Evolutionary conservation across 768 basidiomycete species (phyloP).

Genomic region (Boletellus sp.): DNA sequence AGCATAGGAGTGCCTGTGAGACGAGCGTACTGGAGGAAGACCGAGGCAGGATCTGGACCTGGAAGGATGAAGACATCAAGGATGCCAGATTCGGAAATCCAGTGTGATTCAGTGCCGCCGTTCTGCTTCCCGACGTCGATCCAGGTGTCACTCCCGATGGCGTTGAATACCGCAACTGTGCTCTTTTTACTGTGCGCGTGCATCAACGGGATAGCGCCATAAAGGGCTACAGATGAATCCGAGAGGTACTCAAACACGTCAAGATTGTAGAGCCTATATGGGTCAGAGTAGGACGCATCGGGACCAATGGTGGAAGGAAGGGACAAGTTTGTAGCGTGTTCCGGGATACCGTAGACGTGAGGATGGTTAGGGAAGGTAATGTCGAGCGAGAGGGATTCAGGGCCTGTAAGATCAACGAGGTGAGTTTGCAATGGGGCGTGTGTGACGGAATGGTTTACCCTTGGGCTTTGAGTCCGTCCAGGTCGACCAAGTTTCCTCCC

Average conservation of each 20-base stretch:
- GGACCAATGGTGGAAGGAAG: constrained; percentile 87
- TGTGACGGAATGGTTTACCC: constrained; percentile 45
- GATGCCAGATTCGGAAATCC: constrained; percentile 97
- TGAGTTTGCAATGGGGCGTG: background rate
- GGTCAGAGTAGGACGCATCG: constrained; percentile 73
- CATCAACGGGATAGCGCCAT: constrained; percentile 89
- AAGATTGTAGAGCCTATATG: constrained; percentile 91
- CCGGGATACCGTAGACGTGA: constrained; percentile 93
- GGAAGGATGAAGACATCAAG: constrained; percentile 92
- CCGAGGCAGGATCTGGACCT: constrained; percentile 76
- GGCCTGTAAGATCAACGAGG: constrained; percentile 57
- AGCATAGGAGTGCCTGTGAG: constrained; percentile 85
- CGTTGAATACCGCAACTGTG: constrained; percentile 88
- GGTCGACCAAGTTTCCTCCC: constrained; percentile 83
- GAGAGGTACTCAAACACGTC: constrained; percentile 97
- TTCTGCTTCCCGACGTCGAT: constrained; percentile 71
- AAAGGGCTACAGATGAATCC: constrained; percentile 74
- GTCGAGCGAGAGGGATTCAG: constrained; percentile 90
- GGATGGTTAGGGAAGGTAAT: constrained; percentile 90
- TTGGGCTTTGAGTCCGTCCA: constrained; percentile 96
- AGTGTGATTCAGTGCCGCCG: constrained; percentile 81
- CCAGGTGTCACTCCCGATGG: constrained; percentile 89
- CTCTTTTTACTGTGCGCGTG: constrained; percentile 87
- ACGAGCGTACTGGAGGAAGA: constrained; percentile 81
- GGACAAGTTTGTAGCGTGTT: constrained; percentile 88